Percentiles rank a stretch among this genome's conserved stretches.
phyloP scores from a whole-genome alignment of 2,329 filamentous ascomycete genomes.

The Phaeosphaeriaceae sp. region DNA sequence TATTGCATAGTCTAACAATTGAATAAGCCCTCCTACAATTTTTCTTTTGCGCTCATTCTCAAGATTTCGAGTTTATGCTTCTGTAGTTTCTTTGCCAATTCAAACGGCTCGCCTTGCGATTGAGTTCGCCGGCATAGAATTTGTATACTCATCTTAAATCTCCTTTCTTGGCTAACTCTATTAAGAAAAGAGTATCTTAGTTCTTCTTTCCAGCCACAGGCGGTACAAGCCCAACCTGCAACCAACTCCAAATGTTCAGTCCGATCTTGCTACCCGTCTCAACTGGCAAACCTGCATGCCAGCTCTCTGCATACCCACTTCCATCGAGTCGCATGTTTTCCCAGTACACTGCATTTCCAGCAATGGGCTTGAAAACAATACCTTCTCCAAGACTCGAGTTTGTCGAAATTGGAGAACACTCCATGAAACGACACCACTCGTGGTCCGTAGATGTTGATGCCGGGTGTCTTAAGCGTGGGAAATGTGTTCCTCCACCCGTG shows the following conservation, averaged over 20 bases:
- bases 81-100: too few relatives aligned
- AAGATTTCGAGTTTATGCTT: too few relatives aligned
- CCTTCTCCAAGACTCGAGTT: constrained; percentile 45
- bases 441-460: constrained; percentile 26
- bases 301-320: constrained; percentile 63
- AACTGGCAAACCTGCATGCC: constrained; percentile 67
- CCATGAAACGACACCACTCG: constrained; percentile 64
- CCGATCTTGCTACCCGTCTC: constrained; percentile 63
- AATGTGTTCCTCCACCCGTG: constrained; percentile 66
- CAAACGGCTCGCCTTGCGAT: too few relatives aligned
- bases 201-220: background rate
- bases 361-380: constrained; percentile 64
- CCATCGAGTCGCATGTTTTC: constrained; percentile 64
- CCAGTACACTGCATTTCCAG: constrained; percentile 68
- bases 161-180: too few relatives aligned
- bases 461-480: constrained; percentile 59
- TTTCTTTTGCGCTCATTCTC: too few relatives aligned
- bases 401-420: constrained; percentile 50
- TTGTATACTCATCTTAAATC: too few relatives aligned
- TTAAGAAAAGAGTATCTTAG: too few relatives aligned
- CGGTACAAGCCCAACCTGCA: constrained; percentile 50
- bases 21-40: too few relatives aligned
- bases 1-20: too few relatives aligned
- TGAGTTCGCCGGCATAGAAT: too few relatives aligned
- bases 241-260: constrained; percentile 71